phyloP scores from a whole-genome alignment of 116 monocot genomes.

The Papilionanthe hybrid region DNA sequence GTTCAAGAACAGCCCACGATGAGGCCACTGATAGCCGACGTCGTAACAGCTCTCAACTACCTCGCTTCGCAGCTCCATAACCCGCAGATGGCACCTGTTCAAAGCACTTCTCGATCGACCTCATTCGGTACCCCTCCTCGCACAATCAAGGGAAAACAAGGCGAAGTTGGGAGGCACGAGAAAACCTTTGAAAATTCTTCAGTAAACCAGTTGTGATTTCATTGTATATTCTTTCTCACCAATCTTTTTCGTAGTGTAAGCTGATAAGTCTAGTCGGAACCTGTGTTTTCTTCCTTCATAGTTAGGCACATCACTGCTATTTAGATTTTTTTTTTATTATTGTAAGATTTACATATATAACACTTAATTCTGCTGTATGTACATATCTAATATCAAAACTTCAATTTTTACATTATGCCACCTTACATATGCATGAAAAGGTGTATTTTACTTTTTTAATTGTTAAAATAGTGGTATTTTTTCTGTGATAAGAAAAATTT shows the following conservation, averaged over 20 bases:
- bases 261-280: neutral
- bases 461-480: too few relatives aligned
- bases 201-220: neutral
- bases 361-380: too few relatives aligned
- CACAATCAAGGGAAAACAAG: neutral
- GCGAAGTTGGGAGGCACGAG: neutral
- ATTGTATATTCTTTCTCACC: neutral
- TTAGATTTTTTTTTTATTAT: neutral
- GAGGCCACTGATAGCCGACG: constrained; percentile 20
- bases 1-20: constrained; percentile 14
- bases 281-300: neutral
- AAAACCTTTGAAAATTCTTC: neutral
- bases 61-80: constrained; percentile 13
- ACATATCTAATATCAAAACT: too few relatives aligned
- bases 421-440: too few relatives aligned
- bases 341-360: neutral
- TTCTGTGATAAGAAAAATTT: too few relatives aligned
- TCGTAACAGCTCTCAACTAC: constrained; percentile 19
- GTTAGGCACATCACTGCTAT: neutral
- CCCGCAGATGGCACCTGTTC: neutral
- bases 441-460: too few relatives aligned
- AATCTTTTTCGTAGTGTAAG: neutral
- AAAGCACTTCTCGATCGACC: constrained; percentile 1
- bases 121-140: neutral
- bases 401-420: too few relatives aligned